These are phyloP conservation scores for Mortierella claussenii DNA, from an alignment of 192 early-diverging fungal genomes.

Conservation along the genomic window DNA sequence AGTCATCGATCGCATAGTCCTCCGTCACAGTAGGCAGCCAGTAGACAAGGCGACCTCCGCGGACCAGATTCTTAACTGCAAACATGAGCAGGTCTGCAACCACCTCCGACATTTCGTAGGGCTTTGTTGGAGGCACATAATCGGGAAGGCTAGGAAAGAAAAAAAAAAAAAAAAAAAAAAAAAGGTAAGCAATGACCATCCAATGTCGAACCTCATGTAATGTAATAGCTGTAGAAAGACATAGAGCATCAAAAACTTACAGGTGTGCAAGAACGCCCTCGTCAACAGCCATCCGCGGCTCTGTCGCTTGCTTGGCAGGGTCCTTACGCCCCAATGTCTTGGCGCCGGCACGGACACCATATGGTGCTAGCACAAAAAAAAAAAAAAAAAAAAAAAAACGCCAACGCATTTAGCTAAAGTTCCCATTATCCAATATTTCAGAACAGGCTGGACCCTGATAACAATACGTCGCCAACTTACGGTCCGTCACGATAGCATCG, in stretches of 20 bases:
- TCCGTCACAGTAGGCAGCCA: conserved; percentile 96
- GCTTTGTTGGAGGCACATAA: conserved; percentile 90
- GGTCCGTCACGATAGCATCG: conserved; percentile 95
- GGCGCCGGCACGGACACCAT: conserved; percentile 97
- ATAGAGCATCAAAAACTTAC: conserved; percentile 26
- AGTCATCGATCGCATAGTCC: conserved; percentile 80
- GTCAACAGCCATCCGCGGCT: conserved; percentile 54
- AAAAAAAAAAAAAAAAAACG: neutral
- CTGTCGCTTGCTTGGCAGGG: conserved; percentile 52
- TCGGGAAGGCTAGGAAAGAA: conserved; percentile 57
- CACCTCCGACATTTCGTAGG: conserved; percentile 95
- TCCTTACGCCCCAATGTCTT: conserved; percentile 85
- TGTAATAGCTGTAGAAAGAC: too few relatives aligned
- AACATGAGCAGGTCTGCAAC: conserved; percentile 86
- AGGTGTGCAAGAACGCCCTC: conserved; percentile 57
- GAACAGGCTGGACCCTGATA: too few relatives aligned
- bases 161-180: conserved; percentile 6
- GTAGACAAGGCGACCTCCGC: conserved; percentile 91
- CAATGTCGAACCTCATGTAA: too few relatives aligned
- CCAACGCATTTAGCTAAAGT: too few relatives aligned
- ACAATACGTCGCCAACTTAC: conserved; percentile 54
- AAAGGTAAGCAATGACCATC: neutral
- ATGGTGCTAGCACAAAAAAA: conserved; percentile 69
- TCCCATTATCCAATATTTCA: too few relatives aligned
- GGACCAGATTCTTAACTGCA: conserved; percentile 78